Evolutionary conservation across 495 filamentous ascomycete species (phyloP), one percentile per base, ranked within the genome.

Genomic region (Hyphodiscus hymeniophilus): DNA sequence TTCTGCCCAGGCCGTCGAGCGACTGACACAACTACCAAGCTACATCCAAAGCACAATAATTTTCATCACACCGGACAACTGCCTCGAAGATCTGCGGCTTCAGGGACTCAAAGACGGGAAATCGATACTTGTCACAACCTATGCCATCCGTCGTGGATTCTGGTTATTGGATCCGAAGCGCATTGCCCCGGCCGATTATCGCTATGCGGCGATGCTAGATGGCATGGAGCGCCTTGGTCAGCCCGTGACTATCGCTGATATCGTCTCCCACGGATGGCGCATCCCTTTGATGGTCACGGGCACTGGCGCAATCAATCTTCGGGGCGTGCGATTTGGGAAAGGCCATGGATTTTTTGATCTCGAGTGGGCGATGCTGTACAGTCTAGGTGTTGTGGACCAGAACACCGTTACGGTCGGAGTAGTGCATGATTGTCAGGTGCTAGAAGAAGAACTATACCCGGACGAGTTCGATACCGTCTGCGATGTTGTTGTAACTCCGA

Each of bases 211-310:
- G n/a, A n/a, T 44, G 31, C 15, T 44, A 10, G 48, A 44, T 30
- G 39, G 48, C 0, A 51, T 45, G 41, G 48, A 51, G n/a, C n/a
- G n/a, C n/a, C n/a, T n/a, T n/a, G n/a, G n/a, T n/a, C n/a, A n/a
- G n/a, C n/a, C n/a, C n/a, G n/a, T n/a, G n/a, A n/a, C n/a, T n/a
- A n/a, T n/a, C n/a, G n/a, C n/a, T n/a, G n/a, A n/a, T n/a, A n/a
- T n/a, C n/a, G n/a, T n/a, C n/a, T n/a, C n/a, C n/a, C n/a, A n/a
- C n/a, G n/a, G n/a, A n/a, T n/a, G n/a, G n/a, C n/a, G n/a, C n/a
- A 35, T 50, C 38, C 38, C 24, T 3, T 28, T 51, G 21, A 51
- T 51, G 48, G 41, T 51, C n/a, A 51, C 48, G n/a, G 32, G 48
- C 7, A 24, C 48, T 0, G 48, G 40, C 11, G 48, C 38, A 13